These are phyloP conservation scores for Saccharomycopsis sp. DNA, from an alignment of 805 yeast genomes.

Conservation along the genomic window DNA sequence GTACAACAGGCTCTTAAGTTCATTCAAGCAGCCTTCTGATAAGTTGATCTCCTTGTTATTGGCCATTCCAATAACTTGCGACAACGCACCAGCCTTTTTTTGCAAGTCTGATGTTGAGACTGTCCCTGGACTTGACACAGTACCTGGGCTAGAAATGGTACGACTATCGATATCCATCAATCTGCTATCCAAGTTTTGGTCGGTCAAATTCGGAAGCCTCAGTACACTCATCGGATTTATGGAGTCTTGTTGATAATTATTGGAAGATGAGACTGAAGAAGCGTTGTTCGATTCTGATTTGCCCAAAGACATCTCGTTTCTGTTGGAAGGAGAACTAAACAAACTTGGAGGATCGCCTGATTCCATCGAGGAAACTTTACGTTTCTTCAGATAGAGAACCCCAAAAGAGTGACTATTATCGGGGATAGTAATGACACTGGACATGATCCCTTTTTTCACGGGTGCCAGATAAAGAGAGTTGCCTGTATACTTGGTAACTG, in stretches of 20 bases:
- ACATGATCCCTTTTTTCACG: constrained; percentile 19
- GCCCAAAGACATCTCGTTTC: no score
- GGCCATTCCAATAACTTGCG: constrained; percentile 17
- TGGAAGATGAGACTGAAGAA: constrained; percentile 4
- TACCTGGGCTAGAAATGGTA: no score
- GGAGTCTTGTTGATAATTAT: no score
- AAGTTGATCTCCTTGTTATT: constrained; percentile 23
- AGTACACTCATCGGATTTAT: no score
- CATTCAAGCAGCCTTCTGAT: constrained; percentile 24
- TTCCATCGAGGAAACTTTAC: constrained; percentile 14
- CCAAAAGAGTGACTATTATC: constrained; percentile 20
- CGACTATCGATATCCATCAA: no score
- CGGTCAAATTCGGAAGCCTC: no score
- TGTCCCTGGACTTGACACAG: no score
- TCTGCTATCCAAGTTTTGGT: no score
- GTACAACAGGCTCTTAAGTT: constrained; percentile 23
- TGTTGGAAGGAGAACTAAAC: neutral
- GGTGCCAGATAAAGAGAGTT: constrained; percentile 17
- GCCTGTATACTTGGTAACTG: constrained; percentile 17
- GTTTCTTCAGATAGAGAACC: constrained; percentile 16
- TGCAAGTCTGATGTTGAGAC: no score
- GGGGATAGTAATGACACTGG: constrained; percentile 19
- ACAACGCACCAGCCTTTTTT: constrained; percentile 13
- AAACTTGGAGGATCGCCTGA: constrained; percentile 5
- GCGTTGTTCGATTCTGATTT: constrained; percentile 6